A percentile compares a stretch with the other conserved stretches of the same genome.
Conservation (phyloP, 2,329 filamentous ascomycete genomes). For the Sclerotiophoma versabilis region DNA sequence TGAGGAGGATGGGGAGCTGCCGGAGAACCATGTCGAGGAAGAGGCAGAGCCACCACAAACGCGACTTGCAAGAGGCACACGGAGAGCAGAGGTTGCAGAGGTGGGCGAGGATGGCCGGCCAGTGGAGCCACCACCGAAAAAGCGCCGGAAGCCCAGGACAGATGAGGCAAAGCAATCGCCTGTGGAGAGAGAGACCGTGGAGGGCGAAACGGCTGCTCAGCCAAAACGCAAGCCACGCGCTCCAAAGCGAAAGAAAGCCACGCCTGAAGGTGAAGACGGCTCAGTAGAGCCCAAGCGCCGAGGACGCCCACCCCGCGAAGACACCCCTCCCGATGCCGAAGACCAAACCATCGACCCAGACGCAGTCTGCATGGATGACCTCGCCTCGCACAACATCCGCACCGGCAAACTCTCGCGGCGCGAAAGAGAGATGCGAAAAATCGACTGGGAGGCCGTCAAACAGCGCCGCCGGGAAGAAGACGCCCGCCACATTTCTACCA, state of each 20-base stretch:
- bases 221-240: slow-evolving; percentile 28
- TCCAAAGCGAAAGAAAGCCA: slow-evolving; percentile 22
- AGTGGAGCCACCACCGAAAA: slow-evolving; percentile 28
- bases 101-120: slow-evolving; percentile 22
- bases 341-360: slow-evolving; percentile 66
- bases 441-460: slow-evolving; percentile 64
- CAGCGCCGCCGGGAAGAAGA: slow-evolving; percentile 50
- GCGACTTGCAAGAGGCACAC: slow-evolving; percentile 27
- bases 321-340: slow-evolving; percentile 48
- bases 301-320: slow-evolving; percentile 37
- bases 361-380: slow-evolving; percentile 73
- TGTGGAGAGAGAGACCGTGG: slow-evolving; percentile 14
- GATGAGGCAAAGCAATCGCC: slow-evolving; percentile 26
- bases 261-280: slow-evolving; percentile 23
- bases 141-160: slow-evolving; percentile 39
- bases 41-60: slow-evolving; percentile 20
- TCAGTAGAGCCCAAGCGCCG: slow-evolving; percentile 30
- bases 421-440: slow-evolving; percentile 74
- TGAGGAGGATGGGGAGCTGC: slow-evolving; percentile 9
- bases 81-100: slow-evolving; percentile 16
- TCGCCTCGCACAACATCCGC: slow-evolving; percentile 68
- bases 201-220: slow-evolving; percentile 20
- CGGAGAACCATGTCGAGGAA: slow-evolving; percentile 20
- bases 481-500: slow-evolving; percentile 25
- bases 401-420: slow-evolving; percentile 79